Base-by-base conservation (phyloP, 805 yeast species). In the Groenewaldozyma salmanticensis region DNA sequence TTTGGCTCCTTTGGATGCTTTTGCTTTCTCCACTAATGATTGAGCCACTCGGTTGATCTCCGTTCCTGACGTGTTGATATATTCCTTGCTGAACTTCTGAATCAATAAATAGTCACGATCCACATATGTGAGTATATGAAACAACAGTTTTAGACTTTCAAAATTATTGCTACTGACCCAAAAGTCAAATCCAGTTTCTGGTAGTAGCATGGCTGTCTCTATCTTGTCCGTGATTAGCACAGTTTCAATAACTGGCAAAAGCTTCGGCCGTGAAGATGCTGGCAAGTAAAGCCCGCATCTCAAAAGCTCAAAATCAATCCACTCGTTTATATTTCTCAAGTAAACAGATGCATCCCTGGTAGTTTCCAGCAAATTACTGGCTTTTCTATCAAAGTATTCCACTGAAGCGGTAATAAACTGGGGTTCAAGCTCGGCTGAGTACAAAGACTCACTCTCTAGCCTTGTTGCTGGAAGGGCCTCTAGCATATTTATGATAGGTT, bases 381-480 rank as follows among this genome's bases (percentile, higher is more conserved):
- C 67, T 9, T 73, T 61, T 5, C 54, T 55, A 11, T 62, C 53
- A 54, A 80, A 88, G 55, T 72, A 84, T 1, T 60, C 58, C 42
- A 68, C 72, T 1, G 90, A 74, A 24, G 68, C 68, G 3, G 64
- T 54, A 38, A 84, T 52, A 34, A 84, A 69, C 38, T 57, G 61
- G 0, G 85, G 87, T 51, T 85, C 95, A 56, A 87, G 81, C 33
- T 64, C 68, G 16, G 67, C 70, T 20, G 68, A 63, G 53, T 81
- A 86, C 48, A 76, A 80, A 41, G 73, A 78, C 43, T 79, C 87
- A 4, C 51, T 50, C 17, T 49, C 54, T 5, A 45, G 34, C 11
- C 40, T 21, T 21, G 43, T 43, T 42, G 75, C 49, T 11, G 56
- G 57, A 27, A 53, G 27, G 4, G 79, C 62, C 52, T 84, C 92